Evolutionary conservation across 208 protist species (phyloP), one percentile per base, ranked within the genome.

Genomic region (Herpetomonas samuelpessoai): DNA sequence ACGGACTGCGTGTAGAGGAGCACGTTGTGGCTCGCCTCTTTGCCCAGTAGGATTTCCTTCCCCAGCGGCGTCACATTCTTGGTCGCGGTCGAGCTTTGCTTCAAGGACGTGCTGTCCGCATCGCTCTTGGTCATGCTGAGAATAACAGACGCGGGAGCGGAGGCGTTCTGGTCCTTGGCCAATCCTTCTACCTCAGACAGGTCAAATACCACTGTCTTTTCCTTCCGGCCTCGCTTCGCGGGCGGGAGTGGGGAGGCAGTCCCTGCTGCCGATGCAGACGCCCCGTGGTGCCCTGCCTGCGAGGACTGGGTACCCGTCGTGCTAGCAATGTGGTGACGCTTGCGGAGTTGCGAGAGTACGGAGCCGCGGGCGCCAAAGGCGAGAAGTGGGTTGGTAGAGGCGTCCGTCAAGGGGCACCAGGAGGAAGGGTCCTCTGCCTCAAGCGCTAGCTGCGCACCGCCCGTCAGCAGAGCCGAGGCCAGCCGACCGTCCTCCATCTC

Each of bases 41-140:
- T 86, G n/a, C 65, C 74, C 4, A 95, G 62, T 18, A 92, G 50
- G 10, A 95, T 57, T 55, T 90, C 85, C 56, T 87, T 85, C 18
- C 88, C 88, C 14, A 92, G 57, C n/a, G 80, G 68, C 0, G 85
- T 95, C 38, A 90, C 75, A 68, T 88, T 76, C 38, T 81, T 81
- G 14, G 68, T 71, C 18, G 31, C 55, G 12, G 81, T 91, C 14
- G 79, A 64, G 57, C 78, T 83, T 68, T 86, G 84, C 31, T 81
- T 86, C 48, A 92, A 73, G 22, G 79, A 54, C 6, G 59, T 60
- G 50, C 74, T 74, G 38, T 71, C 70, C 47, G 44, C 51, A 6
- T 18, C 50, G 46, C 53, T 46, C 47, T 25, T 55, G 21, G 50
- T 49, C 21, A n/a, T 58, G 24, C 46, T 39, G 26, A 49, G 49